These are phyloP conservation scores for Chromera velia DNA, from an alignment of 73 alveolate genomes.

Conservation along the genomic window DNA sequence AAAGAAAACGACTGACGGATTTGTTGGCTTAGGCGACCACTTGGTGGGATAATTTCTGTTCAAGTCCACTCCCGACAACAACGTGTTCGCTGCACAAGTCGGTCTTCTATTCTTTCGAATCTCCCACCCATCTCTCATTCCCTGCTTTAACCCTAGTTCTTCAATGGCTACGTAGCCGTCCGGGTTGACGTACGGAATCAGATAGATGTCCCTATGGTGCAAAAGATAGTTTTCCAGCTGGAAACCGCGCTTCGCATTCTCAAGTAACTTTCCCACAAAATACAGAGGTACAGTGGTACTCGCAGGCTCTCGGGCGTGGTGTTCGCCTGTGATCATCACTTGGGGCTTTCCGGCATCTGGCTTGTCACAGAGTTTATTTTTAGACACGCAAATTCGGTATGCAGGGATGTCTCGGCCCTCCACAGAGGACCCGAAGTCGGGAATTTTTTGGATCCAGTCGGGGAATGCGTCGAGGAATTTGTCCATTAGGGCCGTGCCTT, in stretches of 20 bases:
- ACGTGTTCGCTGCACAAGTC: not conserved
- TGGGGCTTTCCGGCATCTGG: too few relatives aligned
- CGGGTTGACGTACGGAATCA: not conserved
- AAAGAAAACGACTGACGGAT: not conserved
- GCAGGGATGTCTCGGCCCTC: too few relatives aligned
- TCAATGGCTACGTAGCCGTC: not conserved
- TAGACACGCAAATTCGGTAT: too few relatives aligned
- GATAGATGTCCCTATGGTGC: not conserved
- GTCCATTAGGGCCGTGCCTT: too few relatives aligned
- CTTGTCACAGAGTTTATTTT: too few relatives aligned
- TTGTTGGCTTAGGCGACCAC: not conserved
- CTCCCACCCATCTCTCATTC: too few relatives aligned
- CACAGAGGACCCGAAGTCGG: too few relatives aligned
- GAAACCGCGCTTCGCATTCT: not conserved
- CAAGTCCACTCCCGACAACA: not conserved
- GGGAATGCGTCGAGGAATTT: too few relatives aligned
- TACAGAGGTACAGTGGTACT: not conserved
- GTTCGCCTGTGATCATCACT: not conserved
- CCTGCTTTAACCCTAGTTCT: not conserved
- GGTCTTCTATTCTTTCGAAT: not conserved
- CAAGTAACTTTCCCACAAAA: not conserved
- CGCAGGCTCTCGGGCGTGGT: not conserved
- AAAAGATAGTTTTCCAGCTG: not conserved
- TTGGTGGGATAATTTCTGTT: not conserved
- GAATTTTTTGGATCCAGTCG: too few relatives aligned